These are phyloP conservation scores for Colletotrichum graminicola DNA, from an alignment of 2,329 filamentous ascomycete genomes.

Conservation along the genomic window DNA sequence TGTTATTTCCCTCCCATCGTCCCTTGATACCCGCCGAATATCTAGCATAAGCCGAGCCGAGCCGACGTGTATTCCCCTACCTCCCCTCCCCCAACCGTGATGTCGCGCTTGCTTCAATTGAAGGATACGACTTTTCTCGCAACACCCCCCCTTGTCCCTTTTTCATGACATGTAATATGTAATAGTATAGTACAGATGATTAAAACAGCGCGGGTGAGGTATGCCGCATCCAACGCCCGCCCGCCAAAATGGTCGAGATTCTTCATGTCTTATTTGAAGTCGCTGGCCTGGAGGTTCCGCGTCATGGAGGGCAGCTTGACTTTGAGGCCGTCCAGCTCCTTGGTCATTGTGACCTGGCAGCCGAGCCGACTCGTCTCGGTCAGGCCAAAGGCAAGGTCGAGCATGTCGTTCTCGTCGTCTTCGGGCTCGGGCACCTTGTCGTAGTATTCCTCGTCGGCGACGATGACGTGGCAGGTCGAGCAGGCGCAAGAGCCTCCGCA, in stretches of 20 bases:
- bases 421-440: constrained; percentile 83
- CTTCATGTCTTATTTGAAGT: constrained; percentile 71
- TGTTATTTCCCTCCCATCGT: constrained; percentile 45
- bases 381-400: constrained; percentile 89
- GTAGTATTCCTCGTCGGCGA: constrained; percentile 78
- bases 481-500: constrained; percentile 95
- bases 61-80: constrained; percentile 28
- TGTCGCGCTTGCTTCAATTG: constrained; percentile 33
- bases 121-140: constrained; percentile 10
- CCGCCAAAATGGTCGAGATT: not conserved
- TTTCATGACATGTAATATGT: constrained; percentile 16
- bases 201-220: constrained; percentile 17
- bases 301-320: constrained; percentile 94
- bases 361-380: constrained; percentile 88
- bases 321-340: constrained; percentile 86
- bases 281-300: constrained; percentile 93
- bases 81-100: constrained; percentile 19
- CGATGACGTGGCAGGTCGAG: constrained; percentile 92
- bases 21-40: constrained; percentile 43
- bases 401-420: constrained; percentile 89
- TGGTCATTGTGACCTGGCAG: constrained; percentile 92
- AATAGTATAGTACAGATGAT: constrained; percentile 41
- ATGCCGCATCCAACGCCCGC: constrained; percentile 31
- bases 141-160: not conserved
- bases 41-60: constrained; percentile 38